These are phyloP conservation scores for Mycena rosella DNA, from an alignment of 768 basidiomycete genomes.

Conservation along the genomic window DNA sequence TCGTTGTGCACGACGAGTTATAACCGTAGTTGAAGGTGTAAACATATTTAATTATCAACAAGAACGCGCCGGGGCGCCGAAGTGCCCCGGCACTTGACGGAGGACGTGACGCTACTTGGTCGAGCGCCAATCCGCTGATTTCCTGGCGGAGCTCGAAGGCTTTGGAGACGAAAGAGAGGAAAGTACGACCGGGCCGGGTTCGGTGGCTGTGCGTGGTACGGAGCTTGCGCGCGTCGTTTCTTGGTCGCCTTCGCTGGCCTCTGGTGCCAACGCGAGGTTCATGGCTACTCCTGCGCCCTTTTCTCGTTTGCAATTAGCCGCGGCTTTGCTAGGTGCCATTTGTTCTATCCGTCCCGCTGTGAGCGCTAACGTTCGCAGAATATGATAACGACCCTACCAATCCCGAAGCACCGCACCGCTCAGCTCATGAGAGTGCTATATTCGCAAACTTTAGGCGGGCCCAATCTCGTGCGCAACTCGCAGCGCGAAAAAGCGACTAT, in stretches of 20 bases:
- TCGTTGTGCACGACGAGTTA: conserved; percentile 74
- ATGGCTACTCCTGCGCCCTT: conserved; percentile 62
- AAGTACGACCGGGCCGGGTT: too few species aligned
- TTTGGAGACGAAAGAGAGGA: too few species aligned
- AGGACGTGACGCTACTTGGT: too few species aligned
- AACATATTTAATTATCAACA: background rate
- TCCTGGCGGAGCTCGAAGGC: too few species aligned
- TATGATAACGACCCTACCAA: conserved; percentile 91
- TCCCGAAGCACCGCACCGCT: conserved; percentile 68
- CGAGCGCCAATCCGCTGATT: too few species aligned
- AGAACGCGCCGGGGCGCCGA: too few species aligned
- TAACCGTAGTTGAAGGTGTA: conserved; percentile 43
- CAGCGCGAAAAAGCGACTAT: conserved; percentile 71
- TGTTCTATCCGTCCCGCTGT: background rate
- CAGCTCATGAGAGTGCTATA: conserved; percentile 87
- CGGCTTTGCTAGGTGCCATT: conserved; percentile 82
- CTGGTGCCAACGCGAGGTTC: too few species aligned
- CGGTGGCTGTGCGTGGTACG: too few species aligned
- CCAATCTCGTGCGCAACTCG: conserved; percentile 57
- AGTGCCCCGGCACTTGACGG: too few species aligned
- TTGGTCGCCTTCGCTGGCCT: too few species aligned
- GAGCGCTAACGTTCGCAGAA: conserved; percentile 64
- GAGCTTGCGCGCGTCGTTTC: too few species aligned
- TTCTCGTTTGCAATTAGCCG: conserved; percentile 89
- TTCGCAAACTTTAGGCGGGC: conserved; percentile 82